phyloP scores from a whole-genome alignment of 2,329 filamentous ascomycete species.

The Cryoendolithus antarcticus region DNA sequence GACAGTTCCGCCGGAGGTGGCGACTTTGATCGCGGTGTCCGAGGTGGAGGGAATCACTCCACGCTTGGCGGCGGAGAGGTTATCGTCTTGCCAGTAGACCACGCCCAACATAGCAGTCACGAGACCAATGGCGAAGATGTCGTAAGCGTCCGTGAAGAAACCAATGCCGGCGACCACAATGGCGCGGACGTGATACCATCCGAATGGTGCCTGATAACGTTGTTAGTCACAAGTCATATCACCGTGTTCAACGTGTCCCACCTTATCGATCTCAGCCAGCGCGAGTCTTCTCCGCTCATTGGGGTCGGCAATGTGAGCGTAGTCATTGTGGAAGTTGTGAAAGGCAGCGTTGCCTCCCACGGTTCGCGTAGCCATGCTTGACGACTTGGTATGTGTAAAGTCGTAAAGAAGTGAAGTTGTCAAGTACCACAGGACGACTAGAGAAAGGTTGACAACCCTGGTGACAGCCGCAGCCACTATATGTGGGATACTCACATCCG shows the following conservation, averaged over 20 bases:
- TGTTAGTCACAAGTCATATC: too few relatives aligned
- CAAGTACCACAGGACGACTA: too few relatives aligned
- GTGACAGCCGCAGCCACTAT: too few relatives aligned
- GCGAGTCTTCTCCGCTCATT: slow-evolving; percentile 70
- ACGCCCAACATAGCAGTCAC: slow-evolving; percentile 66
- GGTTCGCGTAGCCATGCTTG: slow-evolving; percentile 29
- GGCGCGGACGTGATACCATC: slow-evolving; percentile 73
- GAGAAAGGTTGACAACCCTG: too few relatives aligned
- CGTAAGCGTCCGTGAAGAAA: slow-evolving; percentile 79
- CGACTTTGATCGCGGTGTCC: slow-evolving; percentile 75
- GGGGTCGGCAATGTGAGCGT: slow-evolving; percentile 51
- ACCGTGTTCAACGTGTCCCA: too few relatives aligned
- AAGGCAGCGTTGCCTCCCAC: slow-evolving; percentile 57
- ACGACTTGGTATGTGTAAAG: too few relatives aligned
- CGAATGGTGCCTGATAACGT: slow-evolving; percentile 47
- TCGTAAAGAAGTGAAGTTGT: too few relatives aligned
- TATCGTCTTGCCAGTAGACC: slow-evolving; percentile 51
- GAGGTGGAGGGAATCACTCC: slow-evolving; percentile 40
- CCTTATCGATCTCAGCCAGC: slow-evolving; percentile 64
- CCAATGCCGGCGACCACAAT: slow-evolving; percentile 69
- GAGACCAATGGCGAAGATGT: slow-evolving; percentile 64
- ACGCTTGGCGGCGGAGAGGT: slow-evolving; percentile 1
- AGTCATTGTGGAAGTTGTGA: slow-evolving; percentile 69
- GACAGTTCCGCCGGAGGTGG: slow-evolving; percentile 72
- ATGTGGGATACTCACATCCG: too few relatives aligned